phyloP scores from a whole-genome alignment of 345 rosid species.

The Brassica napus region DNA sequence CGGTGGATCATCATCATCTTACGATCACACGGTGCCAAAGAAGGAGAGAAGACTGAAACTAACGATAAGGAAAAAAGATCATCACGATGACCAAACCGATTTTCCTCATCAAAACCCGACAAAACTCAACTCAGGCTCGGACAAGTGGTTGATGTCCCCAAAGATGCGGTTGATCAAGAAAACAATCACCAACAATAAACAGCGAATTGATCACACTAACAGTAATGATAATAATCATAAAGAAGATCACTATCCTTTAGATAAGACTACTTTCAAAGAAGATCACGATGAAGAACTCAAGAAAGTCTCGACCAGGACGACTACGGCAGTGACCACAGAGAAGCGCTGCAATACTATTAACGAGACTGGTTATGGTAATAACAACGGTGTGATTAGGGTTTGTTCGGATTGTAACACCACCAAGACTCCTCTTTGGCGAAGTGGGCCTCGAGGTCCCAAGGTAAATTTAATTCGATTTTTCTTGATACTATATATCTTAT shows the following conservation, averaged over 20 bases:
- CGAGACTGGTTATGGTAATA: constrained; percentile 38
- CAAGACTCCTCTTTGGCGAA: constrained; percentile 98
- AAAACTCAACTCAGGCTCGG: constrained; percentile 38
- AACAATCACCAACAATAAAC: constrained; percentile 52
- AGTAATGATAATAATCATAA: neutral
- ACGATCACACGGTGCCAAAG: constrained; percentile 43
- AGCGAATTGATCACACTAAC: constrained; percentile 12
- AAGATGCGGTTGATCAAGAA: constrained; percentile 85
- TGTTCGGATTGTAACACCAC: constrained; percentile 93
- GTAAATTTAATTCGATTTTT: constrained; percentile 38
- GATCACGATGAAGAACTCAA: constrained; percentile 30
- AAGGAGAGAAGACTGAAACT: constrained; percentile 44
- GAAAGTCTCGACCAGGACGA: constrained; percentile 27
- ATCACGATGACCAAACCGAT: constrained; percentile 40
- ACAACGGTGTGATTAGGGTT: constrained; percentile 43
- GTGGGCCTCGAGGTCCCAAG: constrained; percentile 97
- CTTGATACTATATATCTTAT: neutral
- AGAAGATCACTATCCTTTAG: constrained; percentile 11
- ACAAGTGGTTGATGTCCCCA: constrained; percentile 84
- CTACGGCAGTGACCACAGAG: neutral
- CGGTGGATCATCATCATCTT: constrained; percentile 44
- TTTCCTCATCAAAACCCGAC: constrained; percentile 46
- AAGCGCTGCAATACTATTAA: constrained; percentile 23
- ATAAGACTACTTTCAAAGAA: constrained; percentile 20
- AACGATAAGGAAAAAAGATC: constrained; percentile 39